These are phyloP conservation scores for Thinopyrum elongatum DNA, from an alignment of 176 grass and related monocot species.

Conservation along the genomic window DNA sequence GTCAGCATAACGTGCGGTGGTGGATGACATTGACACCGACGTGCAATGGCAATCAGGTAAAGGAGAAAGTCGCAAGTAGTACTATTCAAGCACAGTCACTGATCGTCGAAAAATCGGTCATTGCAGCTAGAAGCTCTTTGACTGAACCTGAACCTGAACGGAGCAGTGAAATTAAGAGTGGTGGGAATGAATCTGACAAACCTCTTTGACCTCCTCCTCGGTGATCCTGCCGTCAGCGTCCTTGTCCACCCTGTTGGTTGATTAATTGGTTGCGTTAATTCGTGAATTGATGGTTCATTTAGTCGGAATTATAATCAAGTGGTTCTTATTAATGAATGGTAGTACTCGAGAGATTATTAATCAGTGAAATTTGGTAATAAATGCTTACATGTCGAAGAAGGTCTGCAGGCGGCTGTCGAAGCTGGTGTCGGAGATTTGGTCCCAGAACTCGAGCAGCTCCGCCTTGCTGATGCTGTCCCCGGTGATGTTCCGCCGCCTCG, in stretches of 20 bases:
- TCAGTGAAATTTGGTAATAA: too few species aligned
- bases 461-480: slow-evolving; percentile 69
- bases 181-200: not conserved
- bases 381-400: slow-evolving; percentile 86
- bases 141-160: too few species aligned
- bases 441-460: slow-evolving; percentile 89
- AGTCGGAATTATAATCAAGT: too few species aligned
- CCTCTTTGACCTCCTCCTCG: slow-evolving; percentile 82
- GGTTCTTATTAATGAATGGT: too few species aligned
- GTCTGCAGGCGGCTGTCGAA: slow-evolving; percentile 91
- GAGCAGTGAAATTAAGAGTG: not conserved
- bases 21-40: slow-evolving; percentile 1
- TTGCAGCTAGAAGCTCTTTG: too few species aligned
- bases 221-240: slow-evolving; percentile 81
- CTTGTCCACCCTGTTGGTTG: slow-evolving; percentile 74
- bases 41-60: not conserved
- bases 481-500: slow-evolving; percentile 61
- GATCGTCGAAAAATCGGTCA: not conserved
- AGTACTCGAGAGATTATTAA: too few species aligned
- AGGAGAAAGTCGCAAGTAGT: not conserved
- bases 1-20: not conserved
- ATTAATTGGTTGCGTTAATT: not conserved
- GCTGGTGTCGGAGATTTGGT: slow-evolving; percentile 84
- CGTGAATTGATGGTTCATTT: too few species aligned
- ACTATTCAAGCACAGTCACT: not conserved